Evolutionary conservation across 768 basidiomycete species (phyloP).

Genomic region (Tricholoma terreum): DNA sequence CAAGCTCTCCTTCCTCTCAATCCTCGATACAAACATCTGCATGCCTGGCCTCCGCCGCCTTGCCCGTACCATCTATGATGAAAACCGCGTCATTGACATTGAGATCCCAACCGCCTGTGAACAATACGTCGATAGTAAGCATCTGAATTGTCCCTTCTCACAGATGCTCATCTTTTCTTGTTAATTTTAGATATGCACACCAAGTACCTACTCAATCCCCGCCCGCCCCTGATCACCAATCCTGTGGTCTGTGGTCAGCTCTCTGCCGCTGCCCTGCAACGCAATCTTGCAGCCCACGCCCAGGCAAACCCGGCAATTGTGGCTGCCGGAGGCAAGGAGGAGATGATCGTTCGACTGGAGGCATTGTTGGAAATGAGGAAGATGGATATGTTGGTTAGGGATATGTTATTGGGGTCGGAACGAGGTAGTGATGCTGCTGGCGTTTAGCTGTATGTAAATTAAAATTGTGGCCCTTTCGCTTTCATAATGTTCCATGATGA

Average conservation of each 20-base stretch:
- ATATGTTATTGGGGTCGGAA: conserved; percentile 32
- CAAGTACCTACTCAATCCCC: conserved; percentile 45
- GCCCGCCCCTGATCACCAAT: conserved; percentile 48
- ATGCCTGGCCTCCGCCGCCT: conserved; percentile 60
- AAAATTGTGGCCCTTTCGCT: too few relatives aligned
- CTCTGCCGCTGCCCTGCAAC: conserved; percentile 45
- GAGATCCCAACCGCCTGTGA: conserved; percentile 55
- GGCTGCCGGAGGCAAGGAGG: conserved; percentile 42
- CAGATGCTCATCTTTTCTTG: not conserved
- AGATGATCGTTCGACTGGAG: conserved; percentile 48
- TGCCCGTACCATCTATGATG: conserved; percentile 32
- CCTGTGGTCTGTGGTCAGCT: conserved; percentile 39
- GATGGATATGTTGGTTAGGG: conserved; percentile 50
- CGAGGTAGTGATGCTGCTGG: not conserved
- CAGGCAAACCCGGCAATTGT: conserved; percentile 42
- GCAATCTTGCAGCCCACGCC: conserved; percentile 59
- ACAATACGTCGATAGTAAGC: conserved; percentile 51
- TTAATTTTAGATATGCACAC: conserved; percentile 41
- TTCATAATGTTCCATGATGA: too few relatives aligned
- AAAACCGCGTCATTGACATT: conserved; percentile 43
- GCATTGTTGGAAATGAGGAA: conserved; percentile 44
- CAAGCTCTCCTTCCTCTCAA: conserved; percentile 47
- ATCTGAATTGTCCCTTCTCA: not conserved
- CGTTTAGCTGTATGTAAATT: too few relatives aligned
- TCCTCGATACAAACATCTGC: conserved; percentile 50